Evolutionary conservation across 306 rosid species (phyloP), one percentile per base, ranked within the genome.

Genomic region (Vigna reflexopilosa): DNA sequence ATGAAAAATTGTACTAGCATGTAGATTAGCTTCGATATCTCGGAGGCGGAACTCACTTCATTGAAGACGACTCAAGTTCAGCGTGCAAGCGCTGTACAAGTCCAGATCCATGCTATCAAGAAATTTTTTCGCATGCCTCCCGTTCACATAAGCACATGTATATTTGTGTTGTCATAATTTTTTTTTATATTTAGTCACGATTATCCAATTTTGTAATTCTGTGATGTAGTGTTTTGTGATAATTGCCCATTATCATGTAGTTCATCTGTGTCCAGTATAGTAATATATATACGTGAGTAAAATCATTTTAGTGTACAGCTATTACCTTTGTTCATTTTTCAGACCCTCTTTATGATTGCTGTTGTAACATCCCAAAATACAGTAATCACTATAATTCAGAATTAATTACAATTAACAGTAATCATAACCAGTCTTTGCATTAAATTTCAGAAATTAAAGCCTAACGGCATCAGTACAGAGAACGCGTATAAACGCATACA

Each of bases 141-240:
- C 40, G 65, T 73, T 76, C 66, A 67, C 67, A 70, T 82, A 86
- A 83, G 85, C 77, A 62, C 44, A 51, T 91, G 90, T 89, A 94
- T 88, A 94, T 82, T 82, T 75, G 91, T 82, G 83, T 77, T 80
- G 81, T 71, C 69, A 75, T 78, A 83, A 76, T 73, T 49, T 45
- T 82, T 82, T 82, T 87, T 83, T 74, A 45, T 26, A 7, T 69
- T 78, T 75, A 32, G 80, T 70, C 56, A 45, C 61, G 54, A 15
- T 38, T 71, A 77, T 75, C 85, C 85, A 87, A 86, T 90, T 92
- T 90, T 90, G 93, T 82, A 89, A 80, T 79, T 52, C 73, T 80
- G 88, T 89, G 85, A 59, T 86, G 86, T 87, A 86, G 86, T 69
- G 75, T 76, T 30, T 70, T 61, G 73, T 56, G 80, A 55, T 55